phyloP scores from a whole-genome alignment of 805 yeast species.

The Sugiyamaella americana region DNA sequence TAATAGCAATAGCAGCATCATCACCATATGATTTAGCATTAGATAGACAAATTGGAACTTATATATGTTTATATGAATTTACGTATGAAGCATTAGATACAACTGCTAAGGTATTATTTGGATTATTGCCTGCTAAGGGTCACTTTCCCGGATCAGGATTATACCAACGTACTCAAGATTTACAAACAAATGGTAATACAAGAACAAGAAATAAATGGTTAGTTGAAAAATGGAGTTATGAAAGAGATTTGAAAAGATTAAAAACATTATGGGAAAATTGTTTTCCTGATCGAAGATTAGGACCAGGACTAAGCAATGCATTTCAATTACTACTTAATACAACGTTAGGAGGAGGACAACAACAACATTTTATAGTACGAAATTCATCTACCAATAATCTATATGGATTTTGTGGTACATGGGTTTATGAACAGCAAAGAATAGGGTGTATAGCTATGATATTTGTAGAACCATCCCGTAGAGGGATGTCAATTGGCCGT shows the following conservation, averaged over 20 bases:
- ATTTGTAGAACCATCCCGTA: slow-evolving; percentile 47
- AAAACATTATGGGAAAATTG: slow-evolving; percentile 41
- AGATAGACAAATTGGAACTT: slow-evolving; percentile 47
- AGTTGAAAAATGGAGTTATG: slow-evolving; percentile 48
- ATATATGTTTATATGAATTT: slow-evolving; percentile 57
- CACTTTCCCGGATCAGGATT: slow-evolving; percentile 47
- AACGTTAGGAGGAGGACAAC: slow-evolving; percentile 15
- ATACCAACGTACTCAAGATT: slow-evolving; percentile 21
- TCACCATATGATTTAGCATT: slow-evolving; percentile 58
- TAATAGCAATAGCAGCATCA: slow-evolving; percentile 54
- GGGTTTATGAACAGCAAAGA: slow-evolving; percentile 38
- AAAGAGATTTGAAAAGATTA: slow-evolving; percentile 47
- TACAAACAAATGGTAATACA: slow-evolving; percentile 7
- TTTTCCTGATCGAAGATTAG: slow-evolving; percentile 25
- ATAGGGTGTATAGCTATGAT: slow-evolving; percentile 43
- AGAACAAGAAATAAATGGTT: slow-evolving; percentile 39
- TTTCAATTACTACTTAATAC: slow-evolving; percentile 17
- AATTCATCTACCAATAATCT: slow-evolving; percentile 49
- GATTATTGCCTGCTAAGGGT: slow-evolving; percentile 46
- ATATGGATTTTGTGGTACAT: slow-evolving; percentile 50
- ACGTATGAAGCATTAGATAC: slow-evolving; percentile 46
- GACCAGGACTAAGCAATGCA: slow-evolving; percentile 18
- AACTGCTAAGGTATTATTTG: slow-evolving; percentile 48
- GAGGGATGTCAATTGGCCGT: slow-evolving; percentile 51
- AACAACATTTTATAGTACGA: slow-evolving; percentile 47